Evolutionary conservation across 768 basidiomycete genomes (phyloP).

Genomic region (Lentinus tigrinus): DNA sequence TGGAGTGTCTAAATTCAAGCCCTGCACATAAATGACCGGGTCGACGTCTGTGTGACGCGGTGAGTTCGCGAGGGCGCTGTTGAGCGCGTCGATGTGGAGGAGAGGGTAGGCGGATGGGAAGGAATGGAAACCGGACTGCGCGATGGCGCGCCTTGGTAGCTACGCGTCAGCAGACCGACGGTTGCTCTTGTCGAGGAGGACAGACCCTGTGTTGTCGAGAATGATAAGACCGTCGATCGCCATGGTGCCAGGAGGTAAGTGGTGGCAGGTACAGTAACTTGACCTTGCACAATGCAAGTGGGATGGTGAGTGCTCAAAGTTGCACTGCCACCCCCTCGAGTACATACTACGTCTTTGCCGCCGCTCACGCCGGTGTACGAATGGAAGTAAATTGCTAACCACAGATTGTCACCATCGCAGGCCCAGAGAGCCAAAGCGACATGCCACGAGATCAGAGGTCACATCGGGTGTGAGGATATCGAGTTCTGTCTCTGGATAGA

Average conservation of each 20-base stretch:
- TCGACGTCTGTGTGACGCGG: constrained; percentile 57
- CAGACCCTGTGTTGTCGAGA: constrained; percentile 71
- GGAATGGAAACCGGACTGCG: constrained; percentile 87
- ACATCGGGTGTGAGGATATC: too few relatives aligned
- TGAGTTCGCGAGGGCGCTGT: constrained; percentile 64
- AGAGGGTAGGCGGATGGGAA: constrained; percentile 76
- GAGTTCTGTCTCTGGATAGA: too few relatives aligned
- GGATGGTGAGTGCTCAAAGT: too few relatives aligned
- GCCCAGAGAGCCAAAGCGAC: too few relatives aligned
- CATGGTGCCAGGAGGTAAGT: constrained; percentile 38
- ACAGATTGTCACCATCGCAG: too few relatives aligned
- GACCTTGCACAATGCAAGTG: too few relatives aligned
- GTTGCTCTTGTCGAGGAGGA: constrained; percentile 11
- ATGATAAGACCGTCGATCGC: constrained; percentile 82
- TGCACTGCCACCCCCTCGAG: too few relatives aligned
- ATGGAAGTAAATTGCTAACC: too few relatives aligned
- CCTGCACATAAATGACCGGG: constrained; percentile 68
- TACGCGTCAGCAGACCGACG: neutral
- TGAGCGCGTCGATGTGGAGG: constrained; percentile 83
- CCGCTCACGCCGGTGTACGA: too few relatives aligned
- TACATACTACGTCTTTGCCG: too few relatives aligned
- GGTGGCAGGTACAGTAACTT: too few relatives aligned
- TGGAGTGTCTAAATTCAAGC: constrained; percentile 45
- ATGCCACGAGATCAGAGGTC: too few relatives aligned
- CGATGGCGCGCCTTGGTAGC: constrained; percentile 52